phyloP scores from a whole-genome alignment of 352 stramenopile species.

The Globisporangium barbulae region DNA sequence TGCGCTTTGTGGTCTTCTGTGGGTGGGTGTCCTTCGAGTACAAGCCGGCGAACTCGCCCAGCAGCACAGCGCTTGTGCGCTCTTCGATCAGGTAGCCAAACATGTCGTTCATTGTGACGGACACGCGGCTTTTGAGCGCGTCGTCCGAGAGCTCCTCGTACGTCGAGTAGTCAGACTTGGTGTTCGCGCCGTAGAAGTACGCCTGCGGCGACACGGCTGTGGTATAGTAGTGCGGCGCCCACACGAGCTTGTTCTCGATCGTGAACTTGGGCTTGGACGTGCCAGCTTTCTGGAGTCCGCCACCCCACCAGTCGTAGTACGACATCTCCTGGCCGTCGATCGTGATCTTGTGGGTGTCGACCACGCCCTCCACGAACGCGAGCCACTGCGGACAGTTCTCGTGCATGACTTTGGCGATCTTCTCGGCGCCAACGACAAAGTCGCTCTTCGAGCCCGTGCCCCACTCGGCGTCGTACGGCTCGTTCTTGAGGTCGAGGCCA shows the following conservation, averaged over 20 bases:
- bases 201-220: slow-evolving; percentile 63
- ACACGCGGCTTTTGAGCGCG: slow-evolving; percentile 36
- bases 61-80: slow-evolving; percentile 44
- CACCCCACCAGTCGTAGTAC: slow-evolving; percentile 86
- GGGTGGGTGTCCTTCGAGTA: slow-evolving; percentile 70
- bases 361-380: slow-evolving; percentile 75
- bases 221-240: slow-evolving; percentile 81
- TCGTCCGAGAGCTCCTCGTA: slow-evolving; percentile 65
- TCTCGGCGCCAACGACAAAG: slow-evolving; percentile 60
- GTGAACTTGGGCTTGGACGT: slow-evolving; percentile 44
- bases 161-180: slow-evolving; percentile 38
- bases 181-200: slow-evolving; percentile 74
- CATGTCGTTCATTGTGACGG: slow-evolving; percentile 72
- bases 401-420: slow-evolving; percentile 79
- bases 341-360: slow-evolving; percentile 39
- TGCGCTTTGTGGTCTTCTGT: slow-evolving; percentile 67
- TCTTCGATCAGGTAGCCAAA: slow-evolving; percentile 68
- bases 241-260: slow-evolving; percentile 75
- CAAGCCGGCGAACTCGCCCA: slow-evolving; percentile 72
- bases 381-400: slow-evolving; percentile 70
- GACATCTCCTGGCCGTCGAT: slow-evolving; percentile 39
- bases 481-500: slow-evolving; percentile 81
- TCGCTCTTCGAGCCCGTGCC: slow-evolving; percentile 61
- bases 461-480: slow-evolving; percentile 64
- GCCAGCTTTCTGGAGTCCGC: slow-evolving; percentile 58